These are phyloP conservation scores for Debaryomycetaceae sp. DNA, from an alignment of 1,139 yeast species.

Conservation along the genomic window DNA sequence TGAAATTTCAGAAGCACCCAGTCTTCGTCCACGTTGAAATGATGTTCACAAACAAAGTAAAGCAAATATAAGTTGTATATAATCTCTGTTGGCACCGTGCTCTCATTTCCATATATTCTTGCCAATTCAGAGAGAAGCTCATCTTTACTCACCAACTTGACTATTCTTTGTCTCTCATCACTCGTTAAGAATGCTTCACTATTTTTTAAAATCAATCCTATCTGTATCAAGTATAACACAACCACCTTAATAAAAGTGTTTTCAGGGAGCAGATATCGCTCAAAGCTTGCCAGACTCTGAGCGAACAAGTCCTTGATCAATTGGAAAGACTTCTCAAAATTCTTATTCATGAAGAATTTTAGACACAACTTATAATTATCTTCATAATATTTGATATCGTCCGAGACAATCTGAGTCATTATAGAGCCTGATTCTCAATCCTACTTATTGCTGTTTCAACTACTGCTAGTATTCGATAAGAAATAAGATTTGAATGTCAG, in stretches of 20 bases:
- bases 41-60: constrained; percentile 17
- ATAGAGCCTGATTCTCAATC: background rate
- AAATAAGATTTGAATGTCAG: no score
- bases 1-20: constrained; percentile 2
- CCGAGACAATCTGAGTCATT: background rate
- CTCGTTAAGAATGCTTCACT: constrained; percentile 12
- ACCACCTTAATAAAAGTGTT: constrained; percentile 31
- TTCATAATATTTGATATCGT: constrained; percentile 6
- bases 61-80: constrained; percentile 33
- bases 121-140: constrained; percentile 21
- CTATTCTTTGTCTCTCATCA: constrained; percentile 12
- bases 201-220: constrained; percentile 27
- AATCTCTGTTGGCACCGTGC: constrained; percentile 31
- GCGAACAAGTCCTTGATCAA: constrained; percentile 24
- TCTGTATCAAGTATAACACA: constrained; percentile 34
- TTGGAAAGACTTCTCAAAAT: constrained; percentile 31
- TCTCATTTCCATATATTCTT: constrained; percentile 16
- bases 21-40: background rate
- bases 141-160: constrained; percentile 17
- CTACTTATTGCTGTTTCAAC: no score
- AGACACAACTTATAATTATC: constrained; percentile 34
- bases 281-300: constrained; percentile 19
- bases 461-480: no score
- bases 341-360: constrained; percentile 39
- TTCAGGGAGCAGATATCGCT: constrained; percentile 25